Evolutionary conservation across 108 stramenopile species (phyloP), one percentile per base, ranked within the genome.

Genomic region (Nitzschia putrida): DNA sequence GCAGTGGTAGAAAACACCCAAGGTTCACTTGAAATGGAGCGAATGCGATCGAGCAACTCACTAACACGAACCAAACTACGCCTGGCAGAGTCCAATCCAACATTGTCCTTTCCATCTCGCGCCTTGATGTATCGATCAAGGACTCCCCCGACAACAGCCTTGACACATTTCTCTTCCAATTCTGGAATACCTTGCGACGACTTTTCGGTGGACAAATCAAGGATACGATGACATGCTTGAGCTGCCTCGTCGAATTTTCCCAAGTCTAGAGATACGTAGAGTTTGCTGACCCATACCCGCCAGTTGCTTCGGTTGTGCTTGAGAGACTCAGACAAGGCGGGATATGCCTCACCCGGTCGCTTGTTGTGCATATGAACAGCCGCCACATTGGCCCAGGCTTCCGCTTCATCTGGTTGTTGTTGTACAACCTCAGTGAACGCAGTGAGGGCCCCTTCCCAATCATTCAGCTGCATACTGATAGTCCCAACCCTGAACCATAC

Each of bases 311-410:
- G 85, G 45, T 82, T 81, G 61, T 83, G 81, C 66, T 88, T 89
- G 52, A 89, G 58, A 42, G 88, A 87, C 80, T 94, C 90, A 12
- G 74, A 24, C 40, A 94, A 69, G 10, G 93, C 93, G 13, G 93
- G 90, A 70, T 91, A 94, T 20, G 93, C 93, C 76, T 85, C 80
- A 13, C 56, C 74, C 22, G 93, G 86, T 44, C 83, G 61, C 66
- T 79, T 83, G 59, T 85, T 81, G 53, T 83, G 85, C 79, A 96
- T 83, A 63, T 95, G 92, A 41, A 95, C 75, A 9, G 94, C 94
- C 42, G 94, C 95, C 1, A 97, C 79, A 80, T 97, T 97, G 13
- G 93, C 94, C 95, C 95, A 97, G 8, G 92, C 96, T 72, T 95
- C 95, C 11, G 86, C 94, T 61, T 92, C 88, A 52, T 97, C 97